Evolutionary conservation across 192 early-diverging fungal species (phyloP).

Genomic region (Coemansia sp.): DNA sequence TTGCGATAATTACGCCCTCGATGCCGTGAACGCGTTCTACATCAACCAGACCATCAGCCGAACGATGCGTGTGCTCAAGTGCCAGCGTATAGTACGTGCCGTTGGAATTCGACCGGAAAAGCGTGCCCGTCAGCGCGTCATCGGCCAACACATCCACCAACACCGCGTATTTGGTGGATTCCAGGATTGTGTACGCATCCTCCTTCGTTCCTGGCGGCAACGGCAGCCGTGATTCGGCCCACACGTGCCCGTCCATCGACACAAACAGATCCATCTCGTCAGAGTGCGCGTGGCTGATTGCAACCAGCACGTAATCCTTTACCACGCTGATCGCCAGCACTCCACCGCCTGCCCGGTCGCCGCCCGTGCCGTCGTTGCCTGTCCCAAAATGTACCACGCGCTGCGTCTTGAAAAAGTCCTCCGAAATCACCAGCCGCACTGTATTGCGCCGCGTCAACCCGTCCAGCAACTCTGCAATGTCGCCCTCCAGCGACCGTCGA

Average conservation of each 20-base stretch:
- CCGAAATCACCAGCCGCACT: constrained; percentile 65
- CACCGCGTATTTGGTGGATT: constrained; percentile 72
- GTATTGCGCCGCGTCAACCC: constrained; percentile 14
- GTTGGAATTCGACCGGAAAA: constrained; percentile 85
- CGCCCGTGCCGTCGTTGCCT: constrained; percentile 50
- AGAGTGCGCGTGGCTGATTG: constrained; percentile 57
- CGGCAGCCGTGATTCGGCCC: constrained; percentile 66
- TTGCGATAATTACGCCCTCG: constrained; percentile 82
- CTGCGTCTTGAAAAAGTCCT: constrained; percentile 70
- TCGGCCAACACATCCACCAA: constrained; percentile 71
- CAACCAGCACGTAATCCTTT: constrained; percentile 70
- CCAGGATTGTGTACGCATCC: constrained; percentile 82
- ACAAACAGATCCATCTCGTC: constrained; percentile 65
- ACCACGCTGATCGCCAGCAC: constrained; percentile 72
- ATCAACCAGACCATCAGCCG: constrained; percentile 74
- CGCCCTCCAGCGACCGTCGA: constrained; percentile 7
- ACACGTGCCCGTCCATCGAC: constrained; percentile 64
- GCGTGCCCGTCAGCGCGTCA: constrained; percentile 57
- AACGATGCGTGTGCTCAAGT: constrained; percentile 80
- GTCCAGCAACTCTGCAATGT: constrained; percentile 28
- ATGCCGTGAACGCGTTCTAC: constrained; percentile 85
- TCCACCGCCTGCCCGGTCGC: constrained; percentile 59
- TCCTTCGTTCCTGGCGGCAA: constrained; percentile 51
- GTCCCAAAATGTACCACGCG: constrained; percentile 59
- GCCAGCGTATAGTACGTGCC: constrained; percentile 82